Conservation (phyloP, 1,139 yeast genomes). For the Pichia sp. region DNA sequence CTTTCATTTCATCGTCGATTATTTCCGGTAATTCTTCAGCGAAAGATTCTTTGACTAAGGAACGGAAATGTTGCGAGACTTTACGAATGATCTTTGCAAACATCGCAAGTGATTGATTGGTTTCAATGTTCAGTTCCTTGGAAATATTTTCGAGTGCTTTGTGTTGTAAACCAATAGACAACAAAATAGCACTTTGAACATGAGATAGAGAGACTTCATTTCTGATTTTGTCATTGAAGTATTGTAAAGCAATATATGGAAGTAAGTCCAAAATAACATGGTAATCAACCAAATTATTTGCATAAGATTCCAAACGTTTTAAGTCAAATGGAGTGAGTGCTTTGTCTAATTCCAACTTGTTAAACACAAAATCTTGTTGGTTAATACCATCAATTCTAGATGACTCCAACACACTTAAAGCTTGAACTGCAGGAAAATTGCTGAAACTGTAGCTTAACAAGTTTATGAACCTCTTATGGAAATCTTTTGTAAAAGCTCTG, state of each 20-base stretch:
- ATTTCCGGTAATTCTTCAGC: constrained; percentile 65
- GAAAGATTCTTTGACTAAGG: constrained; percentile 62
- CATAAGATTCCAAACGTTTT: constrained; percentile 89
- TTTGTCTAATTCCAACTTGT: constrained; percentile 57
- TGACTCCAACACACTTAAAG: constrained; percentile 77
- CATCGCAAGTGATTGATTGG: constrained; percentile 94
- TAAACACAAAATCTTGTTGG: constrained; percentile 26
- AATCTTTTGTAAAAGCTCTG: constrained; percentile 75
- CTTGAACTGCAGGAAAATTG: constrained; percentile 75
- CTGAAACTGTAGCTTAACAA: constrained; percentile 80
- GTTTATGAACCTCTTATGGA: constrained; percentile 80
- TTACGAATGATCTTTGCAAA: constrained; percentile 89
- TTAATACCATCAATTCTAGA: constrained; percentile 32
- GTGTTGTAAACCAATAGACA: constrained; percentile 93
- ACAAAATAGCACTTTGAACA: constrained; percentile 85
- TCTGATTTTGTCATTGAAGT: constrained; percentile 60
- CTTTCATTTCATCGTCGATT: constrained; percentile 49
- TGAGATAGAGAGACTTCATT: constrained; percentile 64
- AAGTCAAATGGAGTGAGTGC: constrained; percentile 85
- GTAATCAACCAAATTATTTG: constrained; percentile 87
- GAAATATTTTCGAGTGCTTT: constrained; percentile 78
- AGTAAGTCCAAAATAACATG: constrained; percentile 92
- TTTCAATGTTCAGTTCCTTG: constrained; percentile 75
- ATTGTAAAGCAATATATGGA: constrained; percentile 68
- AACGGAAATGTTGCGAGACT: constrained; percentile 67